phyloP scores from a whole-genome alignment of 176 grass and related monocot species.

The Oropetium thomaeum region DNA sequence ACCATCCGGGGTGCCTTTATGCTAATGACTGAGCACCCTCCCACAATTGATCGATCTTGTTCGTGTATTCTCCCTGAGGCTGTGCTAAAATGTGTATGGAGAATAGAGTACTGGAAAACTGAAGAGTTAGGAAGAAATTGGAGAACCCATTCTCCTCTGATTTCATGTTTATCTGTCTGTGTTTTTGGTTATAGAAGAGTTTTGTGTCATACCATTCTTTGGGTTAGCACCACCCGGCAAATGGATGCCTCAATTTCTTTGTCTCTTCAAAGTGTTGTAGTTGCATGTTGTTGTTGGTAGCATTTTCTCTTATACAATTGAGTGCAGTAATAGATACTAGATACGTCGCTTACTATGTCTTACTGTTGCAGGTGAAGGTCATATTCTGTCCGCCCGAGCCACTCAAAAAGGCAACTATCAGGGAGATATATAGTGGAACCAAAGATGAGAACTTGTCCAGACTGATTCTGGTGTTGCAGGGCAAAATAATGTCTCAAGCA shows the following conservation, averaged over 20 bases:
- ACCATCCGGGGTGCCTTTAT: not conserved
- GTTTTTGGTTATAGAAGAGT: not conserved
- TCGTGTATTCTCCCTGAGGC: not conserved
- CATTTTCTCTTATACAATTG: not conserved
- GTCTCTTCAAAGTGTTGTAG: not conserved
- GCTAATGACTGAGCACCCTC: not conserved
- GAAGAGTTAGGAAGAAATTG: not conserved
- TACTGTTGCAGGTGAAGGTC: conserved; percentile 57
- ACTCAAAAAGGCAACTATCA: conserved; percentile 59
- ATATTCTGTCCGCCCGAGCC: conserved; percentile 58
- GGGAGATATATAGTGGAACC: conserved; percentile 34
- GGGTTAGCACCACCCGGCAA: not conserved
- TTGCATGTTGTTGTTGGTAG: not conserved
- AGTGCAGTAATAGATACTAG: not conserved
- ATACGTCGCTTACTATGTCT: conserved; percentile 16
- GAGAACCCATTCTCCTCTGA: not conserved
- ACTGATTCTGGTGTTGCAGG: conserved; percentile 63
- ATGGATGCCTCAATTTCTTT: conserved; percentile 6
- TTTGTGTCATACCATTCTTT: not conserved
- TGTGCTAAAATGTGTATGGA: not conserved
- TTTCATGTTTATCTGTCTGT: not conserved
- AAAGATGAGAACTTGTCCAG: conserved; percentile 52
- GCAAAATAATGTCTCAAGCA: conserved; percentile 60
- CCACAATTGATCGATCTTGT: not conserved
- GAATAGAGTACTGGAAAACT: not conserved